A percentile compares a stretch with the other conserved stretches of the same genome.
Conservation (phyloP, 2,329 filamentous ascomycete species). For the Penicillium hordei region DNA sequence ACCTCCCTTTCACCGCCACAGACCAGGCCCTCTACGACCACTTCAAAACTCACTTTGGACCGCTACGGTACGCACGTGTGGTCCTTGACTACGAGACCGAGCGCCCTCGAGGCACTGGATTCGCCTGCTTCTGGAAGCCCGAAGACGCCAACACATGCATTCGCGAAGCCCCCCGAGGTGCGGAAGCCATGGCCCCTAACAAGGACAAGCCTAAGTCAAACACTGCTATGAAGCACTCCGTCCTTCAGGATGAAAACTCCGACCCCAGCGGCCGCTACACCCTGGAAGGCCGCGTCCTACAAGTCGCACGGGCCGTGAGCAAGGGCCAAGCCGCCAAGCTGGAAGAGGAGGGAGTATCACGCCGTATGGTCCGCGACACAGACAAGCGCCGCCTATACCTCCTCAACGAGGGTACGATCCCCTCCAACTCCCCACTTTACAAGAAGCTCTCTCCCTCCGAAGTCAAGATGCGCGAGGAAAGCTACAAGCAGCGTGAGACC, state of each 20-base stretch:
- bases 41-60: constrained; percentile 76
- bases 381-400: constrained; percentile 91
- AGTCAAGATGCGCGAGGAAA: constrained; percentile 83
- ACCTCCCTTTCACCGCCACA: constrained; percentile 83
- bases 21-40: constrained; percentile 81
- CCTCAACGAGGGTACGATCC: constrained; percentile 79
- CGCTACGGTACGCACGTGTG: constrained; percentile 84
- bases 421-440: constrained; percentile 74
- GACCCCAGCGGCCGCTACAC: constrained; percentile 86
- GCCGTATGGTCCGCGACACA: constrained; percentile 68
- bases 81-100: constrained; percentile 85
- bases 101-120: constrained; percentile 85
- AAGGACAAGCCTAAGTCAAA: constrained; percentile 38
- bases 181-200: constrained; percentile 44
- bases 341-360: constrained; percentile 64
- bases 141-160: constrained; percentile 77
- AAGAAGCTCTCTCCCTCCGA: constrained; percentile 74
- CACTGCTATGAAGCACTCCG: constrained; percentile 67
- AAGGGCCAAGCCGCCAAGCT: constrained; percentile 76
- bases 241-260: constrained; percentile 80
- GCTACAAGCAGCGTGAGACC: constrained; percentile 80
- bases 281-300: constrained; percentile 81
- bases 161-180: constrained; percentile 65
- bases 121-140: constrained; percentile 83
- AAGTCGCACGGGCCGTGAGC: constrained; percentile 80